phyloP scores from a whole-genome alignment of 257 asterid genomes.

The Osmanthus fragrans region DNA sequence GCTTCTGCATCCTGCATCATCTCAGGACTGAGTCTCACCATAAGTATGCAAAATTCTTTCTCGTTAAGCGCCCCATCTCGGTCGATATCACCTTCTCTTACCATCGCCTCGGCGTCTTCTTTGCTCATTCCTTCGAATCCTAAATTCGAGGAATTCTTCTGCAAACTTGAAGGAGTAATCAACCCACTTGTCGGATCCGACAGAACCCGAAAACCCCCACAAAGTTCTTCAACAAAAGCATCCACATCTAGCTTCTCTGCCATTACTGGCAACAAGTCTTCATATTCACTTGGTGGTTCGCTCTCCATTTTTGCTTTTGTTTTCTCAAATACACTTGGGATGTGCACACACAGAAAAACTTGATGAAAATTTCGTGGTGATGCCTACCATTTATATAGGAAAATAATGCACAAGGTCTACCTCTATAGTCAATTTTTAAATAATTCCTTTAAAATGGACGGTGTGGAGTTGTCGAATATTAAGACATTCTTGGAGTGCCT shows the following conservation, averaged over 20 bases:
- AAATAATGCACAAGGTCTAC: background rate
- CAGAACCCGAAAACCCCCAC: slow-evolving; percentile 56
- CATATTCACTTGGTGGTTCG: slow-evolving; percentile 29
- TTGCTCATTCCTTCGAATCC: slow-evolving; percentile 65
- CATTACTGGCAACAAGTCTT: slow-evolving; percentile 74
- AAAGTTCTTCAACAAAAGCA: slow-evolving; percentile 48
- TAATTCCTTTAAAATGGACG: background rate
- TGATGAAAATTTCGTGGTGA: background rate
- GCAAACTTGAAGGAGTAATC: slow-evolving; percentile 60
- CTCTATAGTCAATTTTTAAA: background rate
- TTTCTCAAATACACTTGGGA: background rate
- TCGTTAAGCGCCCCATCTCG: slow-evolving; percentile 67
- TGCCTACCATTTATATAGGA: background rate
- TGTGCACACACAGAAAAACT: background rate
- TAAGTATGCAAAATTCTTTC: slow-evolving; percentile 69
- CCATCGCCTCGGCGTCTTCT: slow-evolving; percentile 70
- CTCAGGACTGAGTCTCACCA: slow-evolving; percentile 87
- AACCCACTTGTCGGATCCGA: slow-evolving; percentile 51
- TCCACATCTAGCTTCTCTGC: slow-evolving; percentile 70
- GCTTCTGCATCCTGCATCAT: slow-evolving; percentile 84
- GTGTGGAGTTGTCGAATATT: background rate
- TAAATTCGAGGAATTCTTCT: slow-evolving; percentile 44
- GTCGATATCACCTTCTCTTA: slow-evolving; percentile 71
- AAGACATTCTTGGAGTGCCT: background rate
- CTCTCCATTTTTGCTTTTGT: slow-evolving; percentile 22